Conservation (phyloP, 805 yeast genomes). For the Metschnikowia orientalis region DNA sequence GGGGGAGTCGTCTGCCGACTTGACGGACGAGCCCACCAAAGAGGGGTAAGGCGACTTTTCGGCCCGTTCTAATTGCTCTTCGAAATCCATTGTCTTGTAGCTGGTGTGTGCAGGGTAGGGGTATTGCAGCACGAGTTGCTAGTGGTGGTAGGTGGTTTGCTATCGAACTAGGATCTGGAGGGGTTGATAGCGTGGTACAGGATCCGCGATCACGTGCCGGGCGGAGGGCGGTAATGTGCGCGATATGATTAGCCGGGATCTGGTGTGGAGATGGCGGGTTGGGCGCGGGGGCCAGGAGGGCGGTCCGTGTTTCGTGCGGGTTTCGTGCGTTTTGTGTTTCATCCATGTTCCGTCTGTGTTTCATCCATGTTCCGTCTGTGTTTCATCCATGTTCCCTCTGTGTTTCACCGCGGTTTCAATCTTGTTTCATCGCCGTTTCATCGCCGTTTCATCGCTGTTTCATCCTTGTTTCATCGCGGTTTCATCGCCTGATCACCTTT, state of each 20-base stretch:
- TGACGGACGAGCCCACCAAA: slow-evolving; percentile 48
- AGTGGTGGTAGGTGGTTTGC: slow-evolving; percentile 2
- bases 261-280: too few species aligned
- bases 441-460: neutral
- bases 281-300: slow-evolving; percentile 1
- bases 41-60: slow-evolving; percentile 47
- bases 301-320: neutral
- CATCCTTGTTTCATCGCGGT: neutral
- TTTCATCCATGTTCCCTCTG: neutral
- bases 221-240: neutral
- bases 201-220: slow-evolving; percentile 3
- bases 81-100: slow-evolving; percentile 15
- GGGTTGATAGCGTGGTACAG: slow-evolving; percentile 7
- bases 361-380: neutral
- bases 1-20: slow-evolving; percentile 45
- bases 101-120: too few species aligned
- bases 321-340: neutral
- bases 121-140: neutral
- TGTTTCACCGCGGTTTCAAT: neutral
- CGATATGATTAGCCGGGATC: slow-evolving; percentile 3
- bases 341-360: neutral
- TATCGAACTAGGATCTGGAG: slow-evolving; percentile 1
- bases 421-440: neutral
- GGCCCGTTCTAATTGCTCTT: slow-evolving; percentile 46
- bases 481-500: neutral